Conservation (phyloP, 768 basidiomycete species). For the Suillus sp. region DNA sequence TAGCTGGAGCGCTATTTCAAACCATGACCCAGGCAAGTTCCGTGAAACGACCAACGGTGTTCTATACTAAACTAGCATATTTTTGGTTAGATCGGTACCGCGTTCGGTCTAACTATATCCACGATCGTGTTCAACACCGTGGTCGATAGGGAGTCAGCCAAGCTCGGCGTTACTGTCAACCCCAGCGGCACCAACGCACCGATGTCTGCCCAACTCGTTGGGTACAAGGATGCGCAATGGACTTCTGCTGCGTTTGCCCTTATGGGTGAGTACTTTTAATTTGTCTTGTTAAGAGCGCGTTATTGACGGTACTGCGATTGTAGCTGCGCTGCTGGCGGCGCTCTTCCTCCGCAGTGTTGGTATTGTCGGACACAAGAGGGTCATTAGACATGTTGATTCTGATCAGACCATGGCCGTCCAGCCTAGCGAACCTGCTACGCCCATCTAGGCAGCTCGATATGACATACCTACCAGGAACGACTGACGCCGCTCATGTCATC, state of each 20-base stretch:
- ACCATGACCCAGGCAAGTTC: constrained; percentile 68
- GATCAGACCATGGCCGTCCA: constrained; percentile 27
- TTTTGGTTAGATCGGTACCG: constrained; percentile 57
- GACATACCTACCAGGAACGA: neutral
- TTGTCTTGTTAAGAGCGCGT: neutral
- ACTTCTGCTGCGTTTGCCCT: constrained; percentile 61
- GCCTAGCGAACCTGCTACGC: neutral
- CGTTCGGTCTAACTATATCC: constrained; percentile 69
- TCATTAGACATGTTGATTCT: constrained; percentile 14
- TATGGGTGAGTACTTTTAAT: constrained; percentile 43
- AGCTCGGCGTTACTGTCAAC: constrained; percentile 35
- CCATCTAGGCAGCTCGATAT: neutral
- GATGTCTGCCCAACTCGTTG: constrained; percentile 42
- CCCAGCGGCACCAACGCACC: constrained; percentile 34
- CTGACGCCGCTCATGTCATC: neutral
- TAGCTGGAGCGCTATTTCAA: constrained; percentile 76
- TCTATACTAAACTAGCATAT: neutral
- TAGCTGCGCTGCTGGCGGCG: constrained; percentile 35
- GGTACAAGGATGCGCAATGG: constrained; percentile 70
- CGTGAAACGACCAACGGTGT: neutral
- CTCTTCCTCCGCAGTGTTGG: constrained; percentile 45
- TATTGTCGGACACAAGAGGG: constrained; percentile 37
- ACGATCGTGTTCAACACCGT: constrained; percentile 71
- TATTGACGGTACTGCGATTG: constrained; percentile 1
- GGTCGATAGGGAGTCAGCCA: constrained; percentile 34